These are phyloP conservation scores for Lithospermum erythrorhizon DNA, from an alignment of 257 asterid species.

Conservation along the genomic window DNA sequence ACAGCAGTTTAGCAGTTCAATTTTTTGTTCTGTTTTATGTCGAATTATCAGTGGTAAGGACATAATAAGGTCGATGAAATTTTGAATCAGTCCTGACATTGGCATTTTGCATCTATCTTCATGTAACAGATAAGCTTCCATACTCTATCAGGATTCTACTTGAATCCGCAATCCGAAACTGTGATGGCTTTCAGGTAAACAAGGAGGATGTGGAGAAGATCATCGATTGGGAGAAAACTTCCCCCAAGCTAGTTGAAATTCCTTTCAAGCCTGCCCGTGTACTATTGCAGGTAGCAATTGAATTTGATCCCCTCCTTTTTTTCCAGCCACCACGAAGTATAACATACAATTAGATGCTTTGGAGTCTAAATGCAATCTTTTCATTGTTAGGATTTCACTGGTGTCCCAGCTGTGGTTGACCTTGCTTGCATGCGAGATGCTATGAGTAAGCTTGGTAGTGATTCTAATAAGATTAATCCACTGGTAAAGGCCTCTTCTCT, in stretches of 20 bases:
- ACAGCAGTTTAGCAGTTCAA: neutral
- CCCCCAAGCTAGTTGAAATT: constrained; percentile 84
- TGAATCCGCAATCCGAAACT: constrained; percentile 91
- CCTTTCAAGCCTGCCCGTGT: constrained; percentile 99
- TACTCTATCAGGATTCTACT: constrained; percentile 86
- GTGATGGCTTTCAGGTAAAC: constrained; percentile 86
- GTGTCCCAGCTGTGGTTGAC: constrained; percentile 95
- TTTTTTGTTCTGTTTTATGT: neutral
- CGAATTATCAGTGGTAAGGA: neutral
- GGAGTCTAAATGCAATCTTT: constrained; percentile 15
- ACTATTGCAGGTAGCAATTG: constrained; percentile 62
- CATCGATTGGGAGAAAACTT: constrained; percentile 77
- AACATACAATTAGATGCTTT: neutral
- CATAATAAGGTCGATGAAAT: neutral
- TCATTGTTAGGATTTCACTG: constrained; percentile 75
- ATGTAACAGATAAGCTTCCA: constrained; percentile 71
- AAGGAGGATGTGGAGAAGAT: constrained; percentile 89
- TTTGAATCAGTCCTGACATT: constrained; percentile 1
- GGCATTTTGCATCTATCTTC: constrained; percentile 2
- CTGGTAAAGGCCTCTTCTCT: constrained; percentile 36
- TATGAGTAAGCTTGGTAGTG: constrained; percentile 87
- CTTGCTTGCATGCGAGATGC: constrained; percentile 99
- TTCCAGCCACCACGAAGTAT: neutral
- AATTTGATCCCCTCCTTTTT: neutral
- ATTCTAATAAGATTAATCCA: constrained; percentile 91